These are phyloP conservation scores for Onygena corvina DNA, from an alignment of 2,329 filamentous ascomycete species.

Conservation along the genomic window DNA sequence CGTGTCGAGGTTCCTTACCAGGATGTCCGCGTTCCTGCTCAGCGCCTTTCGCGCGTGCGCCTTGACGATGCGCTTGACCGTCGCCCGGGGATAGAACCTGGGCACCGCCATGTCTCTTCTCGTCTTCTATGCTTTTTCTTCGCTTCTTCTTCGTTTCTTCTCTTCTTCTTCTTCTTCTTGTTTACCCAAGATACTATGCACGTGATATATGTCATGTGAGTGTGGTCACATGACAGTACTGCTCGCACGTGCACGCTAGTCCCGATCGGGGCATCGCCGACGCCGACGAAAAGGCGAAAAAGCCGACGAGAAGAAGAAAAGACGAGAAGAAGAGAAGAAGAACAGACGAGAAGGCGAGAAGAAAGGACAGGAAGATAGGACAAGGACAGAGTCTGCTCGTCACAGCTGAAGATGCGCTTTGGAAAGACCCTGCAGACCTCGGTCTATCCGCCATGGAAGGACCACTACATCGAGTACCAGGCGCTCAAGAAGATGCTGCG, in stretches of 20 bases:
- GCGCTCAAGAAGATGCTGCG: conserved; percentile 84
- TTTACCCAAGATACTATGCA: background rate
- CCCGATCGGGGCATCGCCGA: conserved; percentile 1
- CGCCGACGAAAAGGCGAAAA: background rate
- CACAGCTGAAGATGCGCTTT: conserved; percentile 84
- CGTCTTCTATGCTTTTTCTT: background rate
- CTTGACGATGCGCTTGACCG: conserved; percentile 80
- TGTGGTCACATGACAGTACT: too few relatives aligned
- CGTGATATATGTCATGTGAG: background rate
- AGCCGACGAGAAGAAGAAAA: background rate
- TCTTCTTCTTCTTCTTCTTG: background rate
- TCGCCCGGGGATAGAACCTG: conserved; percentile 71
- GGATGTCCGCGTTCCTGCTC: conserved; percentile 74
- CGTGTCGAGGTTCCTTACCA: conserved; percentile 46
- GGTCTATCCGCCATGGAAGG: conserved; percentile 77
- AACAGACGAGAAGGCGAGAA: background rate
- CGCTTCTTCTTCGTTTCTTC: background rate
- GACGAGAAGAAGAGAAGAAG: background rate
- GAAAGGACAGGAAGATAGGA: background rate
- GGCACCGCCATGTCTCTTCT: conserved; percentile 44
- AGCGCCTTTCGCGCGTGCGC: conserved; percentile 69
- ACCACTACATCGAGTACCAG: conserved; percentile 87
- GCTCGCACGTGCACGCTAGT: conserved; percentile 4
- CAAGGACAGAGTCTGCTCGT: background rate
- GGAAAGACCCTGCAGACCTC: conserved; percentile 73